These are phyloP conservation scores for Trichosanthes truncata DNA, from an alignment of 306 rosid species.

Conservation along the genomic window DNA sequence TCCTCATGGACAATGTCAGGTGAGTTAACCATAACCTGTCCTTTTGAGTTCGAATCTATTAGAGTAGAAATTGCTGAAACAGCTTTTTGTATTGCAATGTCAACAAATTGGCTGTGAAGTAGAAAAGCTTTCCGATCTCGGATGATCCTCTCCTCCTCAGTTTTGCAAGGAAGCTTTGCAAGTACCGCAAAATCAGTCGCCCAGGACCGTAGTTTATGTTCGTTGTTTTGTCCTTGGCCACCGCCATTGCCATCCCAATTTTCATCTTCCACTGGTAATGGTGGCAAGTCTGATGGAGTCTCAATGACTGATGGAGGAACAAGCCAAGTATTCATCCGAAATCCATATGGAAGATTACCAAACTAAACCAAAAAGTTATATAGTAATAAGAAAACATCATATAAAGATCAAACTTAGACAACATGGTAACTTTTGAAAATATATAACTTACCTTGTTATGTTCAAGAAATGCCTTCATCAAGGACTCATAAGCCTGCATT, in stretches of 20 bases:
- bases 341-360: constrained; percentile 95
- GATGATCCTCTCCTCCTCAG: constrained; percentile 83
- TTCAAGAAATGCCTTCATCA: constrained; percentile 78
- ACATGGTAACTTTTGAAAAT: neutral
- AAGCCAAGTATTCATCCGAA: constrained; percentile 92
- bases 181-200: constrained; percentile 60
- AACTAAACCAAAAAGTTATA: constrained; percentile 32
- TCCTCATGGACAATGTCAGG: constrained; percentile 35
- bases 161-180: constrained; percentile 78
- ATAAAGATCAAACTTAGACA: neutral
- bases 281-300: constrained; percentile 44
- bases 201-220: constrained; percentile 55
- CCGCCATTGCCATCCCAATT: constrained; percentile 94
- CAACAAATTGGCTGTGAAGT: constrained; percentile 77
- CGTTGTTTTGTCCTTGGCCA: constrained; percentile 66
- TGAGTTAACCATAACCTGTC: constrained; percentile 13
- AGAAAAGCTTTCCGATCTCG: constrained; percentile 93
- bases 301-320: constrained; percentile 75
- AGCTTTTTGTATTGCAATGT: constrained; percentile 63
- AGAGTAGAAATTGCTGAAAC: constrained; percentile 48
- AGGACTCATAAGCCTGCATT: constrained; percentile 72
- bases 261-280: constrained; percentile 77
- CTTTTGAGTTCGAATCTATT: constrained; percentile 28
- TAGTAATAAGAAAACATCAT: constrained; percentile 8
- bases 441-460: constrained; percentile 61